phyloP scores from a whole-genome alignment of 495 filamentous ascomycete genomes.

The Penicillium subrubescens region DNA sequence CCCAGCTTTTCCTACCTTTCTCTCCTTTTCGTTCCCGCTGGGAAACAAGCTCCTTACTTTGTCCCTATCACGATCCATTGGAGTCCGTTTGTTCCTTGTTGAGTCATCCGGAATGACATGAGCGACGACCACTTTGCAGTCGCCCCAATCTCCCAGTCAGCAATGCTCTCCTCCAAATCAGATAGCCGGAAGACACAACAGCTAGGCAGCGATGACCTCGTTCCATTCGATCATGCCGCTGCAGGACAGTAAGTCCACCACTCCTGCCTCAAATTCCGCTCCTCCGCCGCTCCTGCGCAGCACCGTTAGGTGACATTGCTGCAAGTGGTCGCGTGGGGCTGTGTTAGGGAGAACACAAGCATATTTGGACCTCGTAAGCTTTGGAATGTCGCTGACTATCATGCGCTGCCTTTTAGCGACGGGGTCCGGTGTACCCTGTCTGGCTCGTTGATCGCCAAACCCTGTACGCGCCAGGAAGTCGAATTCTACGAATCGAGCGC shows the following conservation, averaged over 20 bases:
- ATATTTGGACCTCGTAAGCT: neutral
- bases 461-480: slow-evolving; percentile 84
- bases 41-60: neutral
- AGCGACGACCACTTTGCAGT: neutral
- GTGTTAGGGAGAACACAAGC: neutral
- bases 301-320: neutral
- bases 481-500: slow-evolving; percentile 85
- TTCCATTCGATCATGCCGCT: slow-evolving; percentile 77
- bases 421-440: slow-evolving; percentile 85
- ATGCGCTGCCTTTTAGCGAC: slow-evolving; percentile 58
- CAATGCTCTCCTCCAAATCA: slow-evolving; percentile 41
- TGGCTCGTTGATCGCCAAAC: slow-evolving; percentile 90
- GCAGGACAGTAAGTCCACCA: slow-evolving; percentile 84
- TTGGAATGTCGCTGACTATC: slow-evolving; percentile 14
- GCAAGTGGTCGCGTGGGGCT: slow-evolving; percentile 8
- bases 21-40: neutral
- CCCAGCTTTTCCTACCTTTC: neutral
- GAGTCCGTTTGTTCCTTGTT: neutral
- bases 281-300: slow-evolving; percentile 11
- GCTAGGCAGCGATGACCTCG: slow-evolving; percentile 56
- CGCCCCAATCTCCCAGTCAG: slow-evolving; percentile 15
- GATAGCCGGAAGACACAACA: slow-evolving; percentile 40
- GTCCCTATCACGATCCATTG: neutral
- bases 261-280: neutral
- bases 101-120: slow-evolving; percentile 25